phyloP scores from a whole-genome alignment of 169 alveolate genomes.

The Pseudocohnilembus persalinus region DNA sequence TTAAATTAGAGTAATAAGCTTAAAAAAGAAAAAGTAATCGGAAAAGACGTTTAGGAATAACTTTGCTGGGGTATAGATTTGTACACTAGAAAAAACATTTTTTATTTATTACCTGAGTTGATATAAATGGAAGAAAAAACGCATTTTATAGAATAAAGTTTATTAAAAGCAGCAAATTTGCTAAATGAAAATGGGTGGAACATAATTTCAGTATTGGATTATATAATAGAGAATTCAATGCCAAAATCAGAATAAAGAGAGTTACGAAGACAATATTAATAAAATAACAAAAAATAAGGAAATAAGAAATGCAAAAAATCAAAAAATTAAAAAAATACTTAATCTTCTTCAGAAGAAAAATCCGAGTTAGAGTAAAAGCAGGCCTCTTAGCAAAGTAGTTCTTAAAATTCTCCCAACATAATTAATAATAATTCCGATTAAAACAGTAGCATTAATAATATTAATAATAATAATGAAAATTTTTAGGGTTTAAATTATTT shows the following conservation, averaged over 20 bases:
- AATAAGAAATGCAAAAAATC: background rate
- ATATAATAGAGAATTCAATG: constrained; percentile 50
- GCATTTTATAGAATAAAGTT: constrained; percentile 67
- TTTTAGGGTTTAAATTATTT: background rate
- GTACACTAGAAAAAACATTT: constrained; percentile 73
- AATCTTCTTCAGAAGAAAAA: background rate
- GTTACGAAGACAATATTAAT: background rate
- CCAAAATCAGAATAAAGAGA: background rate
- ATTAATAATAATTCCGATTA: too few relatives aligned
- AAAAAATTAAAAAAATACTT: too few relatives aligned
- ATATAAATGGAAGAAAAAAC: constrained; percentile 51
- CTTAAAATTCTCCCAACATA: too few relatives aligned
- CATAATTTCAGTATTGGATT: constrained; percentile 61
- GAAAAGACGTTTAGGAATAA: constrained; percentile 75
- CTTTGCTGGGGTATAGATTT: constrained; percentile 86
- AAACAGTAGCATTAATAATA: background rate
- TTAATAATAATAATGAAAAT: too few relatives aligned
- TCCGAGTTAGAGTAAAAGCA: background rate
- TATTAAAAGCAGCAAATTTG: constrained; percentile 63
- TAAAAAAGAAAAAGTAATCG: constrained; percentile 47
- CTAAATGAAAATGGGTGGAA: constrained; percentile 64
- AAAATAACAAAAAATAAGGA: background rate
- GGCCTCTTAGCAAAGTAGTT: too few relatives aligned
- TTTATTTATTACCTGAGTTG: constrained; percentile 64
- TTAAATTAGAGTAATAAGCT: constrained; percentile 49